These are phyloP conservation scores for Pestalotiopsis sp. DNA, from an alignment of 2,329 filamentous ascomycete genomes.

Conservation along the genomic window DNA sequence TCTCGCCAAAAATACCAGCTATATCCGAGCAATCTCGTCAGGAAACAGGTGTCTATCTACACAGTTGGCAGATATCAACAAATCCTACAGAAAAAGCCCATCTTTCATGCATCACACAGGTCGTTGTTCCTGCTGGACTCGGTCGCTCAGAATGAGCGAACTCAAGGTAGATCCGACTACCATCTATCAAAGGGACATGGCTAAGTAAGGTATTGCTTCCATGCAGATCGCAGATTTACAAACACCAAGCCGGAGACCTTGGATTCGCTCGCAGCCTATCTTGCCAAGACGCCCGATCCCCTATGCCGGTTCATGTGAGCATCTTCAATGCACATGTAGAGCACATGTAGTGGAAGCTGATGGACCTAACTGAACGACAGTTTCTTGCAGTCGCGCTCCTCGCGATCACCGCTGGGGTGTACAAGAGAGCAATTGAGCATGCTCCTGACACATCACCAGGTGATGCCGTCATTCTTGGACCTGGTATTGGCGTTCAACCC, in stretches of 20 bases:
- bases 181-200: background rate
- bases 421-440: conserved; percentile 18
- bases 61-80: conserved; percentile 15
- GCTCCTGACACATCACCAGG: conserved; percentile 23
- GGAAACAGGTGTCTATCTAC: conserved; percentile 15
- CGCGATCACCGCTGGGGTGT: conserved; percentile 18
- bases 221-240: background rate
- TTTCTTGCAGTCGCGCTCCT: conserved; percentile 17
- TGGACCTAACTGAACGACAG: background rate
- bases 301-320: conserved; percentile 15
- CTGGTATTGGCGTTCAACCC: conserved; percentile 19
- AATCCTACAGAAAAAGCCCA: conserved; percentile 11
- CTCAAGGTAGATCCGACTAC: background rate
- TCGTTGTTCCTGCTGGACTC: conserved; percentile 5
- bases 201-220: background rate
- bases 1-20: background rate
- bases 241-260: background rate
- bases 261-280: background rate
- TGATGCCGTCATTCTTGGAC: conserved; percentile 25
- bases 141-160: background rate
- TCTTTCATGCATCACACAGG: conserved; percentile 13
- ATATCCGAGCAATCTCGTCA: conserved; percentile 17
- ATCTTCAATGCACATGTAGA: conserved; percentile 11
- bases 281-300: background rate
- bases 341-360: background rate